Percentiles rank a stretch among this genome's conserved stretches.
Evolutionary conservation across 176 grass and related monocot species (phyloP).

Genomic region (Oryza coarctata): DNA sequence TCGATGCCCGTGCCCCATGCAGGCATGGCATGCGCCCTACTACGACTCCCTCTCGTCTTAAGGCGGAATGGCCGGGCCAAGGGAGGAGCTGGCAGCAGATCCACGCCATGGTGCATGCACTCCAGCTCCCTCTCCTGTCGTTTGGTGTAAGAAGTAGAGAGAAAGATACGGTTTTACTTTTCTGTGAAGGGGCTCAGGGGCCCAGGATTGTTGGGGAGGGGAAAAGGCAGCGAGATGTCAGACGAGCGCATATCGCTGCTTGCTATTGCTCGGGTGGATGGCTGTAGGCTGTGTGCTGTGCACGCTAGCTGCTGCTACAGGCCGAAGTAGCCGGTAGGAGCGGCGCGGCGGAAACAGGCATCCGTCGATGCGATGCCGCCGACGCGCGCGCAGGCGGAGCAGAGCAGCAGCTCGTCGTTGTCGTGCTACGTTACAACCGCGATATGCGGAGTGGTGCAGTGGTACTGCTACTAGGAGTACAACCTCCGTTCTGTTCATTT

Average conservation of each 20-base stretch:
- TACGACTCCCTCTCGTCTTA: neutral
- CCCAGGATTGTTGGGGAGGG: neutral
- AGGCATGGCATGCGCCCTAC: neutral
- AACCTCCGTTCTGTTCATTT: too few species aligned
- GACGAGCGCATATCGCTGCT: neutral
- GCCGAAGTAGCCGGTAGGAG: neutral
- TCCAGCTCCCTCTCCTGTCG: neutral
- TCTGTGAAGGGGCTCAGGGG: neutral
- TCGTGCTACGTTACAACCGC: neutral
- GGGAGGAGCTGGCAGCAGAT: neutral
- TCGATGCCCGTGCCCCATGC: neutral
- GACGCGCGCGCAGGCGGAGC: too few species aligned
- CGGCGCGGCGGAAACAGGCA: neutral
- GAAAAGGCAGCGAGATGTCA: neutral
- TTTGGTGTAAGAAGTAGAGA: conserved; percentile 5
- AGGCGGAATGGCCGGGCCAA: neutral
- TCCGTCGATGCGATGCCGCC: neutral
- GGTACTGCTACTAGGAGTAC: neutral
- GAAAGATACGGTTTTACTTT: conserved; percentile 8
- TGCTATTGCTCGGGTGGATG: neutral
- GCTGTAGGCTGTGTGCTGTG: too few species aligned
- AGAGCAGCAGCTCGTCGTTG: neutral
- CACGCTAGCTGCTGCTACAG: neutral
- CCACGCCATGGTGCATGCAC: neutral
- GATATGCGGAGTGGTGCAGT: neutral